Evolutionary conservation across 1,284 basidiomycete genomes (phyloP).

Genomic region (Rhodotorula glutinis): DNA sequence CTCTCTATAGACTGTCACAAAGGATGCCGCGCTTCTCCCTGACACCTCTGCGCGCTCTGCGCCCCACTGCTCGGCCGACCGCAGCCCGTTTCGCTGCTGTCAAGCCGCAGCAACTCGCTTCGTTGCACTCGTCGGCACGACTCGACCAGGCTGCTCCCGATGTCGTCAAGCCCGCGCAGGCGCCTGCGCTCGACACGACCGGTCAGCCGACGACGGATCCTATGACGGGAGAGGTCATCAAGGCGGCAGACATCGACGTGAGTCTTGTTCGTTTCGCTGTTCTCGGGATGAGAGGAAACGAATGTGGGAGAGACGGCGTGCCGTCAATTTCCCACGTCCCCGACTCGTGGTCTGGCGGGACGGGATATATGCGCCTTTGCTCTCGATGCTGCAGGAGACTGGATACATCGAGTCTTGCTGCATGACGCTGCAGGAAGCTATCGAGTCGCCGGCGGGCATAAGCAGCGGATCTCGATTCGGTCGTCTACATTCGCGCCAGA

Average conservation of each 20-base stretch:
- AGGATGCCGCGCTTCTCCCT: constrained; percentile 21
- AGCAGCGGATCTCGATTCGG: not conserved
- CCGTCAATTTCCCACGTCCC: not conserved
- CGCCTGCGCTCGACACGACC: constrained; percentile 15
- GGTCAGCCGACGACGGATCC: constrained; percentile 11
- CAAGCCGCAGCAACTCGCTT: not conserved
- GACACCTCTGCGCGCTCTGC: constrained; percentile 15
- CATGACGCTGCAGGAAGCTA: too few relatives aligned
- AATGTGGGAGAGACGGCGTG: not conserved
- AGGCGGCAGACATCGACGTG: constrained; percentile 35
- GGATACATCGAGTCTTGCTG: too few relatives aligned
- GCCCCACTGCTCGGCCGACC: constrained; percentile 5
- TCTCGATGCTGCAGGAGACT: too few relatives aligned
- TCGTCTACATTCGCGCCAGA: too few relatives aligned
- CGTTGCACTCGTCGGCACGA: constrained; percentile 16
- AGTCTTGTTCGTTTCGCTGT: not conserved
- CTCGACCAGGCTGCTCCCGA: not conserved
- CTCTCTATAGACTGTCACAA: too few relatives aligned
- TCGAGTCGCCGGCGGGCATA: not conserved
- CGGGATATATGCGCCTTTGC: not conserved
- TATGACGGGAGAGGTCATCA: constrained; percentile 34
- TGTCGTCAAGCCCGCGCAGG: not conserved
- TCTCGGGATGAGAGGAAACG: too few relatives aligned
- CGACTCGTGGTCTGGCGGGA: not conserved
- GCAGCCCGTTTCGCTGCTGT: too few relatives aligned